Evolutionary conservation across 768 basidiomycete species (phyloP).

Genomic region (Lentinus tigrinus): DNA sequence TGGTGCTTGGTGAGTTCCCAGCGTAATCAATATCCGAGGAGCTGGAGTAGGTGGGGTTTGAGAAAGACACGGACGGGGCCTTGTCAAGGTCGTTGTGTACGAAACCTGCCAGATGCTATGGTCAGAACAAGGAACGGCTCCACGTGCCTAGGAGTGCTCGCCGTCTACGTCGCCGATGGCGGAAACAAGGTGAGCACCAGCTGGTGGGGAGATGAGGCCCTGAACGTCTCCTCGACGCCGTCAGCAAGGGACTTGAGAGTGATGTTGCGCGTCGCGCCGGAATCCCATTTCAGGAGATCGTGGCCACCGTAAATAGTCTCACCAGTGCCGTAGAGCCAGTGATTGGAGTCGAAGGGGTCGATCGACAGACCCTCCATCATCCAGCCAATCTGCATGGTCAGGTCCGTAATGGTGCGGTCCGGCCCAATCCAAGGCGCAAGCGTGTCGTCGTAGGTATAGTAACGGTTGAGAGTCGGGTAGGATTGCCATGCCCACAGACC

Average conservation of each 20-base stretch:
- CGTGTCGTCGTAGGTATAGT: constrained; percentile 53
- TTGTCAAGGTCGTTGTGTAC: constrained; percentile 43
- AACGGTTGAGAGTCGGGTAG: constrained; percentile 45
- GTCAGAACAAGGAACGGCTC: background rate
- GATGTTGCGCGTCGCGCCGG: constrained; percentile 45
- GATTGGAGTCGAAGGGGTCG: constrained; percentile 67
- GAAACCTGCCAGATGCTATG: constrained; percentile 37
- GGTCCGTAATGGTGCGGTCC: constrained; percentile 41
- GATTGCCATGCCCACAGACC: constrained; percentile 54
- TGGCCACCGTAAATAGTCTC: constrained; percentile 61
- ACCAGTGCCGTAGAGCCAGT: constrained; percentile 73
- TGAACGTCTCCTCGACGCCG: constrained; percentile 66
- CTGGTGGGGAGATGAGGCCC: constrained; percentile 58
- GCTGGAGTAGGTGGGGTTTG: constrained; percentile 48
- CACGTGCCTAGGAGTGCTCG: constrained; percentile 19
- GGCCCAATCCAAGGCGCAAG: constrained; percentile 63
- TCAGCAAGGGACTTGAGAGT: constrained; percentile 59
- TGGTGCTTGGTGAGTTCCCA: constrained; percentile 46
- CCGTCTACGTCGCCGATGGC: constrained; percentile 55
- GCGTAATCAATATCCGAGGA: constrained; percentile 53
- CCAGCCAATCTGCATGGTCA: constrained; percentile 60
- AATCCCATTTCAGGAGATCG: constrained; percentile 60
- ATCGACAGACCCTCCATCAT: constrained; percentile 71
- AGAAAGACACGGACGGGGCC: constrained; percentile 39
- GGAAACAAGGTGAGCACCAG: constrained; percentile 56